These are phyloP conservation scores for Calonectria honghensis DNA, from an alignment of 2,329 filamentous ascomycete genomes.

Conservation along the genomic window DNA sequence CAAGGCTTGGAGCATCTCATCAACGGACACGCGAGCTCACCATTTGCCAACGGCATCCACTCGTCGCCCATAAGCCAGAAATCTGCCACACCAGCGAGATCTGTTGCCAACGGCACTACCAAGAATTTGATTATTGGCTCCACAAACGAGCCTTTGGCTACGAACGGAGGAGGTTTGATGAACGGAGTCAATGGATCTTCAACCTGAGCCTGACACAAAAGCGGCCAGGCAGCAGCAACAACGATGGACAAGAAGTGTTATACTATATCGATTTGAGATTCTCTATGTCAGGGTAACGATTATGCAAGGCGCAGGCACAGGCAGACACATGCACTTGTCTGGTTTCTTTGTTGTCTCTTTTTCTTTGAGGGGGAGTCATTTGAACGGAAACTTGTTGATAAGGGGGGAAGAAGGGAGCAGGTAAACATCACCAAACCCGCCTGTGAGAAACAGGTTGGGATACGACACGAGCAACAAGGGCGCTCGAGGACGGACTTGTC, in stretches of 20 bases:
- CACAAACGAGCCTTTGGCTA: slow-evolving; percentile 45
- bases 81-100: slow-evolving; percentile 51
- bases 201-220: slow-evolving; percentile 40
- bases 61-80: slow-evolving; percentile 67
- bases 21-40: slow-evolving; percentile 65
- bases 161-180: slow-evolving; percentile 53
- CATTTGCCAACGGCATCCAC: slow-evolving; percentile 68
- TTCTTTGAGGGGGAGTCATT: slow-evolving; percentile 5
- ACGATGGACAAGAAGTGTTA: slow-evolving; percentile 45
- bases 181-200: slow-evolving; percentile 58
- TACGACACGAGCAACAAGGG: slow-evolving; percentile 41
- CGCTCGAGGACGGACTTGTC: slow-evolving; percentile 37
- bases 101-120: slow-evolving; percentile 58
- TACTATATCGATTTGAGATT: slow-evolving; percentile 49
- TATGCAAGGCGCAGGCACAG: slow-evolving; percentile 54
- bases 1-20: slow-evolving; percentile 75
- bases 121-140: slow-evolving; percentile 47
- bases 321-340: slow-evolving; percentile 42
- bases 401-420: slow-evolving; percentile 30
- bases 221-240: slow-evolving; percentile 34
- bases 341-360: slow-evolving; percentile 49
- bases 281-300: slow-evolving; percentile 55
- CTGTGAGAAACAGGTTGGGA: slow-evolving; percentile 49
- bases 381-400: slow-evolving; percentile 35
- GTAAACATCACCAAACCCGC: slow-evolving; percentile 37